Evolutionary conservation across 1,284 basidiomycete genomes (phyloP).

Genomic region (Ganoderma lucidum): DNA sequence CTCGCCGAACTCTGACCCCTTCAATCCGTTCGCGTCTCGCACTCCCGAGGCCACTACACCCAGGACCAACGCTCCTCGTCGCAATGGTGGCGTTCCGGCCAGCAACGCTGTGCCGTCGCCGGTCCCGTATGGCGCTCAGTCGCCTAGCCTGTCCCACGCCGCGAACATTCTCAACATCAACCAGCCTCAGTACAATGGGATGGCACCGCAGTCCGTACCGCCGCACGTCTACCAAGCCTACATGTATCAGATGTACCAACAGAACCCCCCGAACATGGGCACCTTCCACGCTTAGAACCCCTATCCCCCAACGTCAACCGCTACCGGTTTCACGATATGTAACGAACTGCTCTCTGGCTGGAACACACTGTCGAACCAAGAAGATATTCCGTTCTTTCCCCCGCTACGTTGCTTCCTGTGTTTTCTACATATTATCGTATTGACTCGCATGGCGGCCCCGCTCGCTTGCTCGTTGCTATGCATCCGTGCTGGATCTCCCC

Average conservation of each 20-base stretch:
- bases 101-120: conserved; percentile 49
- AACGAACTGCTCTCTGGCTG: conserved; percentile 36
- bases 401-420: conserved; percentile 24
- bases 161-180: conserved; percentile 67
- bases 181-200: conserved; percentile 61
- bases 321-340: conserved; percentile 39
- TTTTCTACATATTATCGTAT: conserved; percentile 35
- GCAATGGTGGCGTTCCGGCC: conserved; percentile 51
- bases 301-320: conserved; percentile 25
- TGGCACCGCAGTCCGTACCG: conserved; percentile 67
- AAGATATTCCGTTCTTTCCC: conserved; percentile 33
- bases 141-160: conserved; percentile 63
- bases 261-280: conserved; percentile 76
- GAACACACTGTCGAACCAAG: conserved; percentile 34
- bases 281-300: conserved; percentile 71
- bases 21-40: conserved; percentile 77
- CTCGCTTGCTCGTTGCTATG: conserved; percentile 20
- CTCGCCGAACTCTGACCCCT: conserved; percentile 73
- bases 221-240: conserved; percentile 82
- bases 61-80: conserved; percentile 57
- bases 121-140: conserved; percentile 66
- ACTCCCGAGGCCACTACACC: conserved; percentile 66
- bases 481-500: conserved; percentile 19
- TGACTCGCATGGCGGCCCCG: conserved; percentile 25
- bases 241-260: conserved; percentile 84